Evolutionary conservation across 108 stramenopile genomes (phyloP).

Genomic region (Discostella stelligeroides): DNA sequence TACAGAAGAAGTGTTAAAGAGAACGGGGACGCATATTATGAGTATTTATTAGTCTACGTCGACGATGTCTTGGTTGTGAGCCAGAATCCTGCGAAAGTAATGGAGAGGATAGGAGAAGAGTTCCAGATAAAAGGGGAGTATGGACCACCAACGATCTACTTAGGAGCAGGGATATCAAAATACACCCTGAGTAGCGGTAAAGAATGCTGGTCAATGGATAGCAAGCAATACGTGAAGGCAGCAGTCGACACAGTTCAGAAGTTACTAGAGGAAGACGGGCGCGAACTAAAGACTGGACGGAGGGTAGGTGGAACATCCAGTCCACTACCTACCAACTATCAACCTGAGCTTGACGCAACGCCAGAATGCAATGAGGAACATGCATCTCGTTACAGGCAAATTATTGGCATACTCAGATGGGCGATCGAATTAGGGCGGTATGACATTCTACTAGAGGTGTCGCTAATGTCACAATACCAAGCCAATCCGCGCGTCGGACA

Average conservation of each 20-base stretch:
- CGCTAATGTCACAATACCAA: background rate
- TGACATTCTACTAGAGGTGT: constrained; percentile 48
- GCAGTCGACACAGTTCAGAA: constrained; percentile 14
- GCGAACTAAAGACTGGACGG: background rate
- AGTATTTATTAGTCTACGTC: constrained; percentile 37
- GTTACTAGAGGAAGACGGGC: background rate
- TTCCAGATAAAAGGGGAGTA: constrained; percentile 2
- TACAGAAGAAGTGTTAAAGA: constrained; percentile 3
- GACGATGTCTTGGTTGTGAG: constrained; percentile 32
- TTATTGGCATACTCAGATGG: constrained; percentile 56
- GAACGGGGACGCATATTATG: constrained; percentile 36
- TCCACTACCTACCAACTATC: constrained; percentile 19
- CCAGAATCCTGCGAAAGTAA: background rate
- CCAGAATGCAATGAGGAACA: constrained; percentile 10
- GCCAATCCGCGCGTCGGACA: too few species aligned
- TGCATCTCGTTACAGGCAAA: constrained; percentile 2
- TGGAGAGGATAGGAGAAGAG: background rate
- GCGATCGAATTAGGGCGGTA: constrained; percentile 48
- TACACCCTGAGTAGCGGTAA: background rate
- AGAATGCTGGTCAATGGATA: constrained; percentile 4
- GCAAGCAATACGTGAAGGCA: constrained; percentile 9
- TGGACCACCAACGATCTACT: background rate
- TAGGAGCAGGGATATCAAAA: constrained; percentile 5
- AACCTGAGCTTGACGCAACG: constrained; percentile 28
- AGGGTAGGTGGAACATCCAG: background rate